Evolutionary conservation across 2,329 filamentous ascomycete species (phyloP).

Genomic region (Dendryphion nanum): DNA sequence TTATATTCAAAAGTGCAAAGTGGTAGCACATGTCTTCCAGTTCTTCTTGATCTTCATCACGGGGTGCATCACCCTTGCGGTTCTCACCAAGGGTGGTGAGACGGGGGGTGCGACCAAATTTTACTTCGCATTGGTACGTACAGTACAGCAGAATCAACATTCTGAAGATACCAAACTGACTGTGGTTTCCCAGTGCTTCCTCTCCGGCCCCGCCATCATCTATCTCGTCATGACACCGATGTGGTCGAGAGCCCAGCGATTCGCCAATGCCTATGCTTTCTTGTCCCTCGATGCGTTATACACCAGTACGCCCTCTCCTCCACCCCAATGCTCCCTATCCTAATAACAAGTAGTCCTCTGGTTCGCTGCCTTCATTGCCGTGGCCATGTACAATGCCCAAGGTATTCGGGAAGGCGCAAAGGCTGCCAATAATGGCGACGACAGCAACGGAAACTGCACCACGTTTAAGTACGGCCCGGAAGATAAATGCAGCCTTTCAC

Average conservation of each 20-base stretch:
- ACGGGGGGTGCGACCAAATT: conserved; percentile 56
- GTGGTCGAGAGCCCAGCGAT: conserved; percentile 57
- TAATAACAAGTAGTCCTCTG: conserved; percentile 47
- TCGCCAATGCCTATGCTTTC: conserved; percentile 62
- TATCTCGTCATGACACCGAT: conserved; percentile 62
- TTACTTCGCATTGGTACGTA: conserved; percentile 57
- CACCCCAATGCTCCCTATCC: conserved; percentile 2
- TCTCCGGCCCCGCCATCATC: conserved; percentile 57
- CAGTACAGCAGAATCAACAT: background rate
- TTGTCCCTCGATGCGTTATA: conserved; percentile 55
- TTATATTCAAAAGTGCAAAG: conserved; percentile 56
- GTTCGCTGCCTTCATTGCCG: conserved; percentile 58
- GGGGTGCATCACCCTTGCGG: conserved; percentile 57
- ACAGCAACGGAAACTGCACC: conserved; percentile 50
- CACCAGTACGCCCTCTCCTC: conserved; percentile 19
- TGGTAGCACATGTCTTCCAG: conserved; percentile 54
- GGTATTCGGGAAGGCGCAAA: conserved; percentile 53
- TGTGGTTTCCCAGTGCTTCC: conserved; percentile 53
- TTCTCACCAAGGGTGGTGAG: conserved; percentile 55
- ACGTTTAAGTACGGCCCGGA: conserved; percentile 56
- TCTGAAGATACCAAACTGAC: background rate
- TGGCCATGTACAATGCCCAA: conserved; percentile 56
- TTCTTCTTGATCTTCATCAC: conserved; percentile 57
- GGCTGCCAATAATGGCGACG: conserved; percentile 37
- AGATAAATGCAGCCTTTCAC: conserved; percentile 57